A percentile compares a stretch with the other conserved stretches of the same genome.
Conservation (phyloP, 225 moss, liverwort and hornwort genomes). For the Pleurozium schreberi region DNA sequence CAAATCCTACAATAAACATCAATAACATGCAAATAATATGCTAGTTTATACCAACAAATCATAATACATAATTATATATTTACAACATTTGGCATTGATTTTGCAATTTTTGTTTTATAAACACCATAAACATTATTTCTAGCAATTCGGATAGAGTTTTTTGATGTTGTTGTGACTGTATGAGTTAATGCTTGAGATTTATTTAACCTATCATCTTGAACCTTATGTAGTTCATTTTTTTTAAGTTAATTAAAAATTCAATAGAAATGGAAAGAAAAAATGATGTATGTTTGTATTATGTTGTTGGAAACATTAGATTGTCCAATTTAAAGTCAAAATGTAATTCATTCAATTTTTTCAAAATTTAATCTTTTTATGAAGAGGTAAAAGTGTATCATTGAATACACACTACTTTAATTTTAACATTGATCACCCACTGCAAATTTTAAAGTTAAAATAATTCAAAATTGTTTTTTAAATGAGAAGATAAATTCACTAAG, state of each 20-base stretch:
- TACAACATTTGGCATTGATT: not conserved
- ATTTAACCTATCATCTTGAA: not conserved
- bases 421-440: not conserved
- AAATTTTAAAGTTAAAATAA: not conserved
- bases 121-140: not conserved
- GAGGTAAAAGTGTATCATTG: not conserved
- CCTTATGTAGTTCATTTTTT: not conserved
- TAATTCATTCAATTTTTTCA: not conserved
- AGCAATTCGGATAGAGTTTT: not conserved
- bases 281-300: not conserved
- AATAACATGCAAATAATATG: not conserved
- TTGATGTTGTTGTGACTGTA: not conserved
- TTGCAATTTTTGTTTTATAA: not conserved
- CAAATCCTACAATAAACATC: not conserved
- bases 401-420: not conserved
- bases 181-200: not conserved
- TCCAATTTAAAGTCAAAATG: not conserved
- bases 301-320: fast-evolving
- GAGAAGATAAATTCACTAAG: fast-evolving
- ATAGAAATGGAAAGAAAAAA: not conserved
- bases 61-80: not conserved
- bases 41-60: not conserved
- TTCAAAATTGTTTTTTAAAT: not conserved
- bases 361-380: not conserved
- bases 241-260: not conserved